Percentiles rank a stretch among this genome's conserved stretches.
Evolutionary conservation across 2,329 filamentous ascomycete species (phyloP).

Genomic region (Calonectria naviculata): DNA sequence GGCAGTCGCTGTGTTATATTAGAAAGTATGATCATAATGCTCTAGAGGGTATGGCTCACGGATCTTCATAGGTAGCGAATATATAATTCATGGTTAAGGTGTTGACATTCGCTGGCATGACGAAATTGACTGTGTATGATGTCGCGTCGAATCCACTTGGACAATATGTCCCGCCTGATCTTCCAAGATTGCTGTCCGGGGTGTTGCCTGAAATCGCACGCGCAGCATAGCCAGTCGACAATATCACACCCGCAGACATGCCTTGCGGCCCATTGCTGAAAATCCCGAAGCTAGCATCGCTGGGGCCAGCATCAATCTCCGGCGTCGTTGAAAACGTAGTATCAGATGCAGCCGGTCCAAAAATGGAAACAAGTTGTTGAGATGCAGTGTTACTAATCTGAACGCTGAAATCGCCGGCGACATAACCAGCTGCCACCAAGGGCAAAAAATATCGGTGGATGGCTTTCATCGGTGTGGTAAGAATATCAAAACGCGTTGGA

Average conservation of each 20-base stretch:
- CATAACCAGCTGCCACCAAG: too few relatives aligned
- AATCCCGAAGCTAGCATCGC: too few relatives aligned
- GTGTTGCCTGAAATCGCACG: not conserved
- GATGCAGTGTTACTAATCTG: too few relatives aligned
- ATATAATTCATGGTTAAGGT: not conserved
- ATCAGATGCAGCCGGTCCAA: too few relatives aligned
- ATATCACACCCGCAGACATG: not conserved
- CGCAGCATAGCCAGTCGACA: not conserved
- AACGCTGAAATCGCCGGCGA: too few relatives aligned
- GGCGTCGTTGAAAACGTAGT: too few relatives aligned
- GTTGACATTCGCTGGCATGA: not conserved
- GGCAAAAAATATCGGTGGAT: too few relatives aligned
- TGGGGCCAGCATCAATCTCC: too few relatives aligned
- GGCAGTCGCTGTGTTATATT: not conserved
- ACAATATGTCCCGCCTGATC: rapidly evolving
- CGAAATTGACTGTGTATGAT: not conserved
- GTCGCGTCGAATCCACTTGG: not conserved
- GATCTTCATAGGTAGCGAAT: not conserved
- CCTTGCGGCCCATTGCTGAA: not conserved
- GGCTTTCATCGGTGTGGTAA: too few relatives aligned
- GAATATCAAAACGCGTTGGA: too few relatives aligned
- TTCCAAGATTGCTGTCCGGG: not conserved
- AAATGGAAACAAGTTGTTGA: too few relatives aligned
- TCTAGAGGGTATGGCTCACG: not conserved
- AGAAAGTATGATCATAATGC: not conserved